phyloP scores from a whole-genome alignment of 148 eudicot genomes.

The Chenopodium suecicum region DNA sequence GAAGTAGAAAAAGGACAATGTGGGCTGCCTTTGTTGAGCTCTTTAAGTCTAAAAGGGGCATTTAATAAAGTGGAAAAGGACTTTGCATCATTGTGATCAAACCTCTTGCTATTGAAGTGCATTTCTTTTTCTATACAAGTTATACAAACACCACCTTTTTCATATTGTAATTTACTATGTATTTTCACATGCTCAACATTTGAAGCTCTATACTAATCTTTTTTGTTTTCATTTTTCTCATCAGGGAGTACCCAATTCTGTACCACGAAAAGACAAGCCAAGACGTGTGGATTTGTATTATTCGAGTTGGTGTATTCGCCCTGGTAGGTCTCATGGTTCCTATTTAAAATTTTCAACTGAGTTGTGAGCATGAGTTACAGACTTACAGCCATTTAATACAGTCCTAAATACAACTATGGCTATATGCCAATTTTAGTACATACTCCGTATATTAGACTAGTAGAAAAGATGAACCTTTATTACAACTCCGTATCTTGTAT shows the following conservation, averaged over 20 bases:
- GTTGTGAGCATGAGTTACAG: not conserved
- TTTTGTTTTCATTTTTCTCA: conserved; percentile 4
- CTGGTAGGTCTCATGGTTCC: conserved; percentile 47
- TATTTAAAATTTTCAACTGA: not conserved
- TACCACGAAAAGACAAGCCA: conserved; percentile 75
- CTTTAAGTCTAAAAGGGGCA: not conserved
- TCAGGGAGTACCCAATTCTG: conserved; percentile 78
- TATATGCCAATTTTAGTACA: not conserved
- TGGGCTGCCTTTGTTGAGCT: not conserved
- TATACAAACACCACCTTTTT: not conserved
- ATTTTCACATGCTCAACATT: not conserved
- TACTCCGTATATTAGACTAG: not conserved
- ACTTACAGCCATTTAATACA: not conserved
- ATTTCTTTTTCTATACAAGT: too few species aligned
- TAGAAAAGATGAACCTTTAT: not conserved
- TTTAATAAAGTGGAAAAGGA: not conserved
- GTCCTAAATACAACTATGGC: not conserved
- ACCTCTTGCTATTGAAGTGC: not conserved
- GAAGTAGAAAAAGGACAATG: not conserved
- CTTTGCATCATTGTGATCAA: not conserved
- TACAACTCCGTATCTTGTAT: not conserved
- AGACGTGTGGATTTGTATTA: conserved; percentile 90
- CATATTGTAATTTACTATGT: not conserved
- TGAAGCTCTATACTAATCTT: not conserved
- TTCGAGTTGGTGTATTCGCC: conserved; percentile 93